Evolutionary conservation across 2,329 filamentous ascomycete genomes (phyloP).

Genomic region (Colletotrichum sp.): DNA sequence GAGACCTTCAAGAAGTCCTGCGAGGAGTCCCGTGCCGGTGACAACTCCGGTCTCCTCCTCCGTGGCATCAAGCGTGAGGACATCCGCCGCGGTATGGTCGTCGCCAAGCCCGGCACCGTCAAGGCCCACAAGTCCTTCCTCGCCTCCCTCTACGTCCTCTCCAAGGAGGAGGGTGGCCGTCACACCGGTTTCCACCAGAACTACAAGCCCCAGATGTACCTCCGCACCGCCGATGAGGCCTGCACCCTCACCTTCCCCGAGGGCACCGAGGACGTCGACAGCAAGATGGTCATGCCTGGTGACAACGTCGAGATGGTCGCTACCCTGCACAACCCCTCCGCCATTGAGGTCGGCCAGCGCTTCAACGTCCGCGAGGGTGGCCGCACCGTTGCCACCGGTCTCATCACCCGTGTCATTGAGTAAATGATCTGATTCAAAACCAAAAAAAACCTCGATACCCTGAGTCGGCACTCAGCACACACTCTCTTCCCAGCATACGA

Average conservation of each 20-base stretch:
- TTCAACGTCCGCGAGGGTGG: conserved; percentile 99
- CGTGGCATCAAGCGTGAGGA: conserved; percentile 97
- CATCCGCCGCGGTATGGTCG: conserved; percentile 91
- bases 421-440: conserved; percentile 38
- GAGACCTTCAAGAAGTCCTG: conserved; percentile 99
- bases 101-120: conserved; percentile 81
- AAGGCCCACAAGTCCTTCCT: conserved; percentile 93
- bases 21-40: conserved; percentile 92
- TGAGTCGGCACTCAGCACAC: conserved; percentile 15
- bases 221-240: conserved; percentile 87
- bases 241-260: conserved; percentile 87
- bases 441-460: neutral
- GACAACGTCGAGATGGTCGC: conserved; percentile 99
- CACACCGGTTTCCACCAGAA: conserved; percentile 95
- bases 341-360: conserved; percentile 89
- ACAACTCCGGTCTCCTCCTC: conserved; percentile 97
- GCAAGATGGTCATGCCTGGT: conserved; percentile 94
- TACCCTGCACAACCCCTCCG: conserved; percentile 82
- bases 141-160: conserved; percentile 94
- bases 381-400: conserved; percentile 83
- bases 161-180: conserved; percentile 96
- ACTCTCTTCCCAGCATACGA: neutral
- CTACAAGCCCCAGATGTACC: conserved; percentile 96
- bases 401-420: conserved; percentile 76
- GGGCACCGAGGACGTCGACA: conserved; percentile 71